Evolutionary conservation across 208 protist species (phyloP), one percentile per base, ranked within the genome.

Genomic region (Herpetomonas tarakana): DNA sequence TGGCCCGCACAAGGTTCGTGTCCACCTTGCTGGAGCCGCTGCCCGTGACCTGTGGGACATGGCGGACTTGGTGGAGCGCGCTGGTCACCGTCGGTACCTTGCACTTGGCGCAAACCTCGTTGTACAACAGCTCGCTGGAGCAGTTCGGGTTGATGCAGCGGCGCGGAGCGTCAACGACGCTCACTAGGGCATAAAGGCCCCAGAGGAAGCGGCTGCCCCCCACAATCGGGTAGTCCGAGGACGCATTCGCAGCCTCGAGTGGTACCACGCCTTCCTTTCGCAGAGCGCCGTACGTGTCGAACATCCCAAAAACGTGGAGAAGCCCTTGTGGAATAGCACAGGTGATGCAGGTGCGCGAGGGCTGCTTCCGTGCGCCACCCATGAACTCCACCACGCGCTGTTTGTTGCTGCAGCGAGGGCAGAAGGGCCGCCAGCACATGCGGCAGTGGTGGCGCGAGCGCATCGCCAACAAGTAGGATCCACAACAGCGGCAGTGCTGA

Each of bases 121-220:
- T 46, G 58, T 71, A 74, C 11, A 46, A 56, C 41, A 73, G 53
- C 12, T 62, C 59, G 4, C n/a, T 21, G 16, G 62, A 6, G 47
- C 76, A 78, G 55, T 51, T 49, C 14, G 71, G 71, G 59, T 78
- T 73, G 58, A 75, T 67, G 65, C 76, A 83, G 28, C 64, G 65
- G n/a, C 67, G 71, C 35, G 67, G 65, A 6, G 54, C 28, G 39
- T 74, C 52, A 38, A 83, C 51, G 67, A 28, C 71, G 31, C 65
- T 56, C 49, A 53, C 27, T 16, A 83, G 67, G 3, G 30, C 38
- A 58, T 75, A 69, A 21, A 78, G 60, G 12, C 71, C 76, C 71
- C 71, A 78, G 38, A 44, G 61, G 31, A 75, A 76, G 14, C 39
- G 27, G 49, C 18, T 47, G 1, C 50, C 35, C 35, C n/a, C 46